Conservation (phyloP, 2,329 filamentous ascomycete species). For the Aspergillus sp. region DNA sequence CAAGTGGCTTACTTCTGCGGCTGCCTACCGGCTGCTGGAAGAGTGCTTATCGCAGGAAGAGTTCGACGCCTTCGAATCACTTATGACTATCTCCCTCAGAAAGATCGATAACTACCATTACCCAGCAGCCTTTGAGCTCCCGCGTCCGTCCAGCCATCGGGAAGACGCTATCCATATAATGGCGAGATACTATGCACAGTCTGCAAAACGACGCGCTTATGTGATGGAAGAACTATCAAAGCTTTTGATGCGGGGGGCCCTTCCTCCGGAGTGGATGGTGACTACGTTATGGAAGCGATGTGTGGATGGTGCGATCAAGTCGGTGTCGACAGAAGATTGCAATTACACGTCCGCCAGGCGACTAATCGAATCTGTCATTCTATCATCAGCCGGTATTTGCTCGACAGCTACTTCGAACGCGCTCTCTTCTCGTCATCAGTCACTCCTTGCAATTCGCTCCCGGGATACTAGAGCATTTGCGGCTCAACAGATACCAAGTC, state of each 20-base stretch:
- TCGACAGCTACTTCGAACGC: neutral
- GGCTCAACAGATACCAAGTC: slow-evolving; percentile 12
- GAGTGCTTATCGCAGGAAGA: slow-evolving; percentile 36
- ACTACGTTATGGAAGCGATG: slow-evolving; percentile 43
- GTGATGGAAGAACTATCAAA: slow-evolving; percentile 41
- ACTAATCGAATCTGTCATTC: slow-evolving; percentile 39
- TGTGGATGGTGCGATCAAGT: slow-evolving; percentile 42
- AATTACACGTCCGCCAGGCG: slow-evolving; percentile 37
- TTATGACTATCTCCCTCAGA: slow-evolving; percentile 40
- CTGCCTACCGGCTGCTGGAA: slow-evolving; percentile 39
- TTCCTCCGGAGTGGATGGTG: slow-evolving; percentile 48
- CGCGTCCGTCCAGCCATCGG: slow-evolving; percentile 19
- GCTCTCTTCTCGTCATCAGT: neutral
- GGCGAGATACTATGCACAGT: slow-evolving; percentile 33
- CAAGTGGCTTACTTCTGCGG: slow-evolving; percentile 39
- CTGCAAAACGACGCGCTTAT: slow-evolving; percentile 30
- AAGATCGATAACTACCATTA: slow-evolving; percentile 34
- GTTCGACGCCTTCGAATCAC: slow-evolving; percentile 41
- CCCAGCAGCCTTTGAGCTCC: slow-evolving; percentile 33
- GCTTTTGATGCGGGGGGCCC: slow-evolving; percentile 35
- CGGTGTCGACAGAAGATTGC: slow-evolving; percentile 40
- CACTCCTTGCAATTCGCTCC: neutral
- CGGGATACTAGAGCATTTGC: slow-evolving; percentile 28
- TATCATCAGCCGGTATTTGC: slow-evolving; percentile 33
- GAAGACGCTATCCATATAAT: slow-evolving; percentile 39